Conservation (phyloP, 805 yeast species). For the Komagataella pastoris region DNA sequence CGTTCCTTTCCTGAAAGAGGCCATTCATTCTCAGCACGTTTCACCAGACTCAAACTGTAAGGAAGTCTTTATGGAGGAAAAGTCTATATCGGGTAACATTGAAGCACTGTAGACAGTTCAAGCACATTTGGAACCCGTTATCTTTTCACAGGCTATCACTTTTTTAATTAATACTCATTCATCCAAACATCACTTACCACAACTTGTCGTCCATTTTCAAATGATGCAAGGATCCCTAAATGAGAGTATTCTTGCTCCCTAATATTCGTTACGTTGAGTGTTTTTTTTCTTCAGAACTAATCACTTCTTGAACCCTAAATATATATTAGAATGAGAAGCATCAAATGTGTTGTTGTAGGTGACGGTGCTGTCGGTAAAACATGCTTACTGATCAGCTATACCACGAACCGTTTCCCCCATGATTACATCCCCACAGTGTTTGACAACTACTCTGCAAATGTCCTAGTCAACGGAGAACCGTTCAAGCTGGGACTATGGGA, state of each 20-base stretch:
- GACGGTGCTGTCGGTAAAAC: constrained; percentile 96
- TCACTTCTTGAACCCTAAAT: not conserved
- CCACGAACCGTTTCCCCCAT: constrained; percentile 85
- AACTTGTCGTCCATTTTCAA: not conserved
- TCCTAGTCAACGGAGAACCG: constrained; percentile 70
- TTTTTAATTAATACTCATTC: not conserved
- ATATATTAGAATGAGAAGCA: constrained; percentile 55
- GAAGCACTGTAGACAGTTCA: too few relatives aligned
- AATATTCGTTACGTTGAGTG: not conserved
- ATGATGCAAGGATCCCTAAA: not conserved
- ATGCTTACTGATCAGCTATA: constrained; percentile 74
- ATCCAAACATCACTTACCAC: not conserved
- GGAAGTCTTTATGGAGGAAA: too few relatives aligned
- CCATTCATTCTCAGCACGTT: too few relatives aligned
- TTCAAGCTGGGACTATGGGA: constrained; percentile 87
- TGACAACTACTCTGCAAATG: constrained; percentile 82
- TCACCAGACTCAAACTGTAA: too few relatives aligned
- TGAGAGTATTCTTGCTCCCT: too few relatives aligned
- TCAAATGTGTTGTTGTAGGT: constrained; percentile 89
- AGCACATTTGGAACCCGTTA: too few relatives aligned
- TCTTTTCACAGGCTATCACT: not conserved
- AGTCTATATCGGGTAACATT: too few relatives aligned
- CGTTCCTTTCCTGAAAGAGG: too few relatives aligned
- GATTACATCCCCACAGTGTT: constrained; percentile 93
- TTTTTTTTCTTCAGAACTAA: too few relatives aligned